A percentile compares a stretch with the other conserved stretches of the same genome.
These are phyloP conservation scores for Paulownia fortunei DNA, from an alignment of 257 asterid genomes.

Conservation along the genomic window DNA sequence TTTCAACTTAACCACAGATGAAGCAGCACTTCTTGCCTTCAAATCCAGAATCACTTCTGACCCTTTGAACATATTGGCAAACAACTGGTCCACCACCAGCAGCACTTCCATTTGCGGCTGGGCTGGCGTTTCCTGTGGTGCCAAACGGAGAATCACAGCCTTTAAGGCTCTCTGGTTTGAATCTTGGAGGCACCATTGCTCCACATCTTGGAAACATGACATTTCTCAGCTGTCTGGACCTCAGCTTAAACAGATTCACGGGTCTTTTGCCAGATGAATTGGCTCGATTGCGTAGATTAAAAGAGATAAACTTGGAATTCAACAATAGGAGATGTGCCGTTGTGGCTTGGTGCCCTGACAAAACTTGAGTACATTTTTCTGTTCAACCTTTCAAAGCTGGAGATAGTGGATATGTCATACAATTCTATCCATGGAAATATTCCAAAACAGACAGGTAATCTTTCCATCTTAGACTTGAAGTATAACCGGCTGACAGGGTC, in stretches of 20 bases:
- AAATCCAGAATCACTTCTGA: conserved; percentile 14
- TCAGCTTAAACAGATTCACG: conserved; percentile 8
- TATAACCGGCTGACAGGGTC: conserved; percentile 7
- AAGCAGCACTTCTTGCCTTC: conserved; percentile 21
- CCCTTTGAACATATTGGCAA: conserved; percentile 5
- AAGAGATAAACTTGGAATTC: neutral
- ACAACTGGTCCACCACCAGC: conserved; percentile 5
- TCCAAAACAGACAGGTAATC: conserved; percentile 1
- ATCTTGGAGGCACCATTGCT: conserved; percentile 7
- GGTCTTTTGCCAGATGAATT: neutral
- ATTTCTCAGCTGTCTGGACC: neutral
- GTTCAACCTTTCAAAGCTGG: conserved; percentile 4
- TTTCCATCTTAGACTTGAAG: conserved; percentile 3
- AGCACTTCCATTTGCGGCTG: conserved; percentile 1
- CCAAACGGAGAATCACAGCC: neutral
- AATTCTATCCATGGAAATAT: conserved; percentile 10
- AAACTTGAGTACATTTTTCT: neutral
- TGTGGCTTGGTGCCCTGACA: neutral
- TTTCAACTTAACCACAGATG: neutral
- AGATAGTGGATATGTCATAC: neutral
- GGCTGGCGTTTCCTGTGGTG: too few species aligned
- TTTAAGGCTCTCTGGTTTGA: neutral
- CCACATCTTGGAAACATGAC: conserved; percentile 20
- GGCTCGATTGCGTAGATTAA: neutral
- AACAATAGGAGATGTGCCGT: neutral